Evolutionary conservation across 2,329 filamentous ascomycete species (phyloP).

Genomic region (Emmonsiellopsis sp.): DNA sequence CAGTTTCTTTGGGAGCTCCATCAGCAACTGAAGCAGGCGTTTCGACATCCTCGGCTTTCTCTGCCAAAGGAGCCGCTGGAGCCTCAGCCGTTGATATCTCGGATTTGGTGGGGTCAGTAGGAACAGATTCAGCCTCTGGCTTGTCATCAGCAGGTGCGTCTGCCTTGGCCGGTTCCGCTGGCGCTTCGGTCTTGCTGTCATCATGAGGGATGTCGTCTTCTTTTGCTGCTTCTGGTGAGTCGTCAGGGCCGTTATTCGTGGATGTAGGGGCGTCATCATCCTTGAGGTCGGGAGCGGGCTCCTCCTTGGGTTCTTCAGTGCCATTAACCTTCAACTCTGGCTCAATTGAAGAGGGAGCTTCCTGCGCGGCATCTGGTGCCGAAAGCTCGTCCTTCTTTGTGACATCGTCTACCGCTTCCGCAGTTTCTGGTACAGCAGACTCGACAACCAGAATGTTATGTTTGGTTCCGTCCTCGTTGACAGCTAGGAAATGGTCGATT

Average conservation of each 20-base stretch:
- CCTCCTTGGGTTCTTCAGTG: conserved; percentile 1
- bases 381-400: conserved; percentile 5
- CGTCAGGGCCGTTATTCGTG: neutral
- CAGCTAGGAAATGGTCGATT: conserved; percentile 9
- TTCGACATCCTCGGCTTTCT: conserved; percentile 6
- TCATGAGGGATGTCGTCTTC: neutral
- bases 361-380: neutral
- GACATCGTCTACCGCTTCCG: neutral
- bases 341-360: neutral
- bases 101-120: conserved; percentile 3
- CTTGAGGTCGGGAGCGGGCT: conserved; percentile 5
- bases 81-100: conserved; percentile 6
- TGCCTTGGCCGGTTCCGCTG: neutral
- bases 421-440: conserved; percentile 1
- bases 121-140: conserved; percentile 6
- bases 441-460: conserved; percentile 14
- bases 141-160: conserved; percentile 4
- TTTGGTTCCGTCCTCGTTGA: conserved; percentile 17
- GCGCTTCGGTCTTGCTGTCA: neutral
- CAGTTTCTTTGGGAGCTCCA: conserved; percentile 4
- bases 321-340: neutral
- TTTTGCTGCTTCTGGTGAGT: neutral
- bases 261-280: conserved; percentile 5
- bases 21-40: conserved; percentile 3
- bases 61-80: conserved; percentile 2